Conservation (phyloP, 139 green algal genomes). For the Chlorella sorokiniana region DNA sequence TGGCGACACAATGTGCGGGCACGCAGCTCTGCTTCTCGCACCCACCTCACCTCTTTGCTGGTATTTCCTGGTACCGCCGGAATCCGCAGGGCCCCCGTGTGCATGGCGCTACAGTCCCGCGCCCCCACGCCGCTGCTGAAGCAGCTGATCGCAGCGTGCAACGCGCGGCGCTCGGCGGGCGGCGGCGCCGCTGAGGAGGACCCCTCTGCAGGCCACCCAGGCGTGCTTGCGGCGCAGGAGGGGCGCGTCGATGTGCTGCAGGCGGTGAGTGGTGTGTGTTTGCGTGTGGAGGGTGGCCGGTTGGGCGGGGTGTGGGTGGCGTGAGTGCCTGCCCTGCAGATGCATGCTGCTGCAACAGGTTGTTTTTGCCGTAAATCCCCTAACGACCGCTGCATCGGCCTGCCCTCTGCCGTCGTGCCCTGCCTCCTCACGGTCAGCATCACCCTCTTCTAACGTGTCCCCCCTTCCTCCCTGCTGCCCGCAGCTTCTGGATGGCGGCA, state of each 20-base stretch:
- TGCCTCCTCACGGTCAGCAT: too few relatives aligned
- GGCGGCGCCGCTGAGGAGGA: not conserved
- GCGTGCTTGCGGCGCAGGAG: not conserved
- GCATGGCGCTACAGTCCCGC: not conserved
- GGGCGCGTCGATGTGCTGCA: not conserved
- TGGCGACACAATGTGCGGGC: too few relatives aligned
- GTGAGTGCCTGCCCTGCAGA: not conserved
- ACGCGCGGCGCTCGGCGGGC: not conserved
- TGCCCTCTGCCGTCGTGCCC: too few relatives aligned
- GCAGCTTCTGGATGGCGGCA: not conserved
- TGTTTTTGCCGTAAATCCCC: too few relatives aligned
- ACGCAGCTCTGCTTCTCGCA: not conserved
- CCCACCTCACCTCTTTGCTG: not conserved
- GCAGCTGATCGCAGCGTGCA: not conserved
- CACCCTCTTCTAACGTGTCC: not conserved
- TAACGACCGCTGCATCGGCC: too few relatives aligned
- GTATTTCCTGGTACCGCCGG: too few relatives aligned
- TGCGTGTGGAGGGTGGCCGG: not conserved
- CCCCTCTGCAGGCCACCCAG: too few relatives aligned
- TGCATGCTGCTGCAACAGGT: too few relatives aligned
- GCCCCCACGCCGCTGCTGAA: not conserved
- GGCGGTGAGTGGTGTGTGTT: not conserved
- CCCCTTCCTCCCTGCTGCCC: not conserved
- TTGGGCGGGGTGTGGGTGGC: not conserved
- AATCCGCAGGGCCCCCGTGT: slow-evolving; percentile 20